Conservation (phyloP, 192 early-diverging fungal genomes). For the Chytriomyces sp. region DNA sequence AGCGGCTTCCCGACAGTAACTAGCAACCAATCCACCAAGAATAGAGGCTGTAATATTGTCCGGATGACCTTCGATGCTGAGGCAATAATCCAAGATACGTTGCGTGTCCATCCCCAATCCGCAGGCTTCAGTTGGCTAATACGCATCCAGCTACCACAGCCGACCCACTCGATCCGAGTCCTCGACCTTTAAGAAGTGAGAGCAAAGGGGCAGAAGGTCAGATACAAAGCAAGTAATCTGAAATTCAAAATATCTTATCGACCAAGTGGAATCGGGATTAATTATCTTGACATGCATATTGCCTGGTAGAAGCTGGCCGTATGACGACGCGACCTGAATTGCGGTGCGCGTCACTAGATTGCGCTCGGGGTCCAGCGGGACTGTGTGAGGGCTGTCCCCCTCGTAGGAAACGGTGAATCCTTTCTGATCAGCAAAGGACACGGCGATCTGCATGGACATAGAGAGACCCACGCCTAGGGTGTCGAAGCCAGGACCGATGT, state of each 20-base stretch:
- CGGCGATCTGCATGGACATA: slow-evolving; percentile 76
- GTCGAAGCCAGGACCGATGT: slow-evolving; percentile 98
- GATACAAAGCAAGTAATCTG: not conserved
- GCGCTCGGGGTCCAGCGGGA: slow-evolving; percentile 75
- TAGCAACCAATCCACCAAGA: slow-evolving; percentile 92
- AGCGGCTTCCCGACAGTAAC: slow-evolving; percentile 69
- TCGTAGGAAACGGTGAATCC: slow-evolving; percentile 51
- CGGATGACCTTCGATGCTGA: slow-evolving; percentile 95
- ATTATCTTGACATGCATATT: slow-evolving; percentile 75
- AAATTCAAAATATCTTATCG: not conserved
- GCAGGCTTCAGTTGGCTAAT: slow-evolving; percentile 78
- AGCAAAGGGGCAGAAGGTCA: not conserved
- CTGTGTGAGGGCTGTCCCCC: slow-evolving; percentile 72
- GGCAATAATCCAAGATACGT: slow-evolving; percentile 87
- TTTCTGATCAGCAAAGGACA: slow-evolving; percentile 7
- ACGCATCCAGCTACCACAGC: slow-evolving; percentile 94
- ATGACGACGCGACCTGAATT: slow-evolving; percentile 81
- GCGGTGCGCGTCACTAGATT: slow-evolving; percentile 95
- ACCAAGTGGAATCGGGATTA: slow-evolving; percentile 87
- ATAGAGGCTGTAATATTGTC: slow-evolving; percentile 96
- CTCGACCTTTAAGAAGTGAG: slow-evolving; percentile 64
- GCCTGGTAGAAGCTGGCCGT: slow-evolving; percentile 66
- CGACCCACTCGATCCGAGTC: slow-evolving; percentile 94
- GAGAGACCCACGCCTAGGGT: slow-evolving; percentile 89
- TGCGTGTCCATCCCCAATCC: slow-evolving; percentile 70